Evolutionary conservation across 2,329 filamentous ascomycete genomes (phyloP).

Genomic region (Epichloe sibirici): DNA sequence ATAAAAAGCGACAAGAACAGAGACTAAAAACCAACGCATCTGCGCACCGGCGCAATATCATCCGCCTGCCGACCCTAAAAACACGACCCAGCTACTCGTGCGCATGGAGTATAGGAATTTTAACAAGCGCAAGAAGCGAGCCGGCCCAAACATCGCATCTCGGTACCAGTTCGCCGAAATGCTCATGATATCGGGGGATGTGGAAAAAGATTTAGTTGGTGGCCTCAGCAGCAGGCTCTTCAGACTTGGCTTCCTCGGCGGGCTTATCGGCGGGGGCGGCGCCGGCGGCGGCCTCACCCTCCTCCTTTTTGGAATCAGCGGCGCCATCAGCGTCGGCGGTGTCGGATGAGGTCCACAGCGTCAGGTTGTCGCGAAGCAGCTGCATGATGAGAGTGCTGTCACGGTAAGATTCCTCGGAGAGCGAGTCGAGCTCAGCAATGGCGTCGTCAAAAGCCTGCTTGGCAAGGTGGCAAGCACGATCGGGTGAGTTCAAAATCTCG

Average conservation of each 20-base stretch:
- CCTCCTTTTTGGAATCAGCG: slow-evolving; percentile 50
- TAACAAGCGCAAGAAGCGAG: slow-evolving; percentile 9
- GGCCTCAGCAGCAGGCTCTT: slow-evolving; percentile 32
- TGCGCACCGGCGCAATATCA: slow-evolving; percentile 21
- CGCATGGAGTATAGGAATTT: slow-evolving; percentile 7
- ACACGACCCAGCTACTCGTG: slow-evolving; percentile 16
- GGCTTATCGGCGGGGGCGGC: slow-evolving; percentile 18
- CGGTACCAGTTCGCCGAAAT: slow-evolving; percentile 24
- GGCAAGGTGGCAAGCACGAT: slow-evolving; percentile 93
- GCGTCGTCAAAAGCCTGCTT: slow-evolving; percentile 99
- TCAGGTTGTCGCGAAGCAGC: slow-evolving; percentile 94
- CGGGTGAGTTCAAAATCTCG: slow-evolving; percentile 96
- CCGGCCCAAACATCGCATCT: slow-evolving; percentile 20
- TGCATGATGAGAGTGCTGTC: slow-evolving; percentile 99
- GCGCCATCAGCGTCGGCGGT: slow-evolving; percentile 62
- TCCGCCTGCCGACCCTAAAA: slow-evolving; percentile 23
- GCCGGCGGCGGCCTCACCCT: slow-evolving; percentile 27
- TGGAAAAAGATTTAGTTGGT: slow-evolving; percentile 36
- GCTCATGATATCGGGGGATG: slow-evolving; percentile 25
- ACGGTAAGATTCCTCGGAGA: slow-evolving; percentile 96
- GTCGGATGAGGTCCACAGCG: slow-evolving; percentile 94
- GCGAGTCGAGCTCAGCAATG: slow-evolving; percentile 94
- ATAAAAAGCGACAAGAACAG: slow-evolving; percentile 12
- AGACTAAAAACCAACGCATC: slow-evolving; percentile 18
- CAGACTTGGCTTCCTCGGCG: slow-evolving; percentile 32